Percentiles rank a stretch among this genome's conserved stretches.
These are phyloP conservation scores for Claviceps capensis DNA, from an alignment of 2,329 filamentous ascomycete species.

Conservation along the genomic window DNA sequence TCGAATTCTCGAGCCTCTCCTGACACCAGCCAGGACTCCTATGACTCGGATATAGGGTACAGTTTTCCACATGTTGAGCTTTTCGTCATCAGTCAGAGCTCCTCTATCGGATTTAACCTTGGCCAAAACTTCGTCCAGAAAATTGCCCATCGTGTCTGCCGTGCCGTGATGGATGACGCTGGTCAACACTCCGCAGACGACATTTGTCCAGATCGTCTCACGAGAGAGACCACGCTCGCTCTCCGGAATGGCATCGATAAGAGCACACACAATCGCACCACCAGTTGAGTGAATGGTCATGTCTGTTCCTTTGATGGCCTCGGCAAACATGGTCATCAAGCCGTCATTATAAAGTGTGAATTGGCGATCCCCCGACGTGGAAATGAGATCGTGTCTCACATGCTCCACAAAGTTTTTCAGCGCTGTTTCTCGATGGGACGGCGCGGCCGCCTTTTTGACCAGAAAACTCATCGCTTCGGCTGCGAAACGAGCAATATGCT, in stretches of 20 bases:
- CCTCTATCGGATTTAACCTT: constrained; percentile 25
- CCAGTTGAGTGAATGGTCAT: constrained; percentile 46
- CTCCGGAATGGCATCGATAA: constrained; percentile 37
- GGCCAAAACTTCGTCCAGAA: constrained; percentile 49
- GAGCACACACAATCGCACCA: constrained; percentile 34
- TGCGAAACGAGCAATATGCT: constrained; percentile 80
- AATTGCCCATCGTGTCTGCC: constrained; percentile 54
- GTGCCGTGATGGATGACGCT: constrained; percentile 75
- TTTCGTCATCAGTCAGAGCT: constrained; percentile 12
- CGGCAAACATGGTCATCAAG: constrained; percentile 82
- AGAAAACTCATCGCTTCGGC: constrained; percentile 93
- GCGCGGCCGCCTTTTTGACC: constrained; percentile 71
- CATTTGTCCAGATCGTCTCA: constrained; percentile 41
- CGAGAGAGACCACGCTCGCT: constrained; percentile 35
- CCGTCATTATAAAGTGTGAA: constrained; percentile 68
- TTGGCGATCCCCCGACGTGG: constrained; percentile 38
- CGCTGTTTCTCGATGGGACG: constrained; percentile 61
- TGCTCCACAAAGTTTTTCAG: constrained; percentile 59
- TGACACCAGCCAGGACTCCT: constrained; percentile 60
- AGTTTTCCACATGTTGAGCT: constrained; percentile 21
- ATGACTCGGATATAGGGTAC: constrained; percentile 45
- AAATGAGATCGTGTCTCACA: constrained; percentile 53
- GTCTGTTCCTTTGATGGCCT: constrained; percentile 57
- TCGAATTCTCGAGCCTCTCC: constrained; percentile 60
- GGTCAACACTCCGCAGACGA: constrained; percentile 64